Conservation (phyloP, 176 grass and related monocot genomes). For the Aegilops umbellulata region DNA sequence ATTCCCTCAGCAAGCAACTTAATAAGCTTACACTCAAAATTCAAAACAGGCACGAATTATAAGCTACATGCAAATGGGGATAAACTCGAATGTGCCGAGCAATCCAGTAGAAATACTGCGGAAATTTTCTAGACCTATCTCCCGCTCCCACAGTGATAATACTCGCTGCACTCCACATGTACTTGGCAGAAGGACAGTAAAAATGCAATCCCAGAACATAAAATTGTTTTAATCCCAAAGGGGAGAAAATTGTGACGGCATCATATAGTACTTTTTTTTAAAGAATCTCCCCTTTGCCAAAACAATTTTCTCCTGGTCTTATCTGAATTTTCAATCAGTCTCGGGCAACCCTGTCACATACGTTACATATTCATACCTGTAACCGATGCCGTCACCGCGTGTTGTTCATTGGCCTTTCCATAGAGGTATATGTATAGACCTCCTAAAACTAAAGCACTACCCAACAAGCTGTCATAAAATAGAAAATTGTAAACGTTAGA, state of each 20-base stretch:
- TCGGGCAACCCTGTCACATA: background rate
- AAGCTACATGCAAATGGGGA: background rate
- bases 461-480: background rate
- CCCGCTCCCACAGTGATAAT: background rate
- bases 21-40: background rate
- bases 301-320: background rate
- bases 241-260: no score
- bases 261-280: background rate
- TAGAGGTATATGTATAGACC: slow-evolving; percentile 12
- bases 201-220: background rate
- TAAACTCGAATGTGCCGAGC: background rate
- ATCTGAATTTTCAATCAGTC: background rate
- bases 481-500: background rate
- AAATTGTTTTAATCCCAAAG: background rate
- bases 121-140: background rate
- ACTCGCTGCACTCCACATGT: background rate
- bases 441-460: background rate
- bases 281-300: background rate
- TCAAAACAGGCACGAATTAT: background rate
- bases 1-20: background rate
- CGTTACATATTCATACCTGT: background rate
- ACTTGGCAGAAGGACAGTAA: no score
- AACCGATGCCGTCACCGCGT: background rate
- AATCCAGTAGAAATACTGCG: background rate
- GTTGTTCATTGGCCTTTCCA: slow-evolving; percentile 20